These are phyloP conservation scores for Boletus rubroflammeus DNA, from an alignment of 768 basidiomycete species.

Conservation along the genomic window DNA sequence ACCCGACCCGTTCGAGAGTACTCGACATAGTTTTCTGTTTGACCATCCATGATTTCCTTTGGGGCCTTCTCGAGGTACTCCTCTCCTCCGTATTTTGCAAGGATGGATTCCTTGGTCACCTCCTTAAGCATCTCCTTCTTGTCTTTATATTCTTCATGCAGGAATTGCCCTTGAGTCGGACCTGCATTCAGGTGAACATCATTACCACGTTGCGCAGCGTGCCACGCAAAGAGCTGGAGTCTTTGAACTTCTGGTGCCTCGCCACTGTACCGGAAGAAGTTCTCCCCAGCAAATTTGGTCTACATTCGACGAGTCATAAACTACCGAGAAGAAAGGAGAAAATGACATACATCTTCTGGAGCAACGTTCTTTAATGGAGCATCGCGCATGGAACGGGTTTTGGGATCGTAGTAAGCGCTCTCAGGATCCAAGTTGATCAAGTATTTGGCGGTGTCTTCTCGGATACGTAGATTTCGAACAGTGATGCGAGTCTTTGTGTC, in stretches of 20 bases:
- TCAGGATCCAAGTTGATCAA: constrained; percentile 93
- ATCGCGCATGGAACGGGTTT: constrained; percentile 99
- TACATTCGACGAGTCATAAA: constrained; percentile 28
- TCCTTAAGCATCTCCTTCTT: constrained; percentile 93
- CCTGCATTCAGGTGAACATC: constrained; percentile 95
- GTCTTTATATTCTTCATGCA: constrained; percentile 86
- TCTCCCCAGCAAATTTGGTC: constrained; percentile 94
- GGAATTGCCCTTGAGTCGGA: constrained; percentile 90
- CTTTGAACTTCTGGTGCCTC: constrained; percentile 91
- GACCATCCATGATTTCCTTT: constrained; percentile 87
- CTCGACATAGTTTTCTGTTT: constrained; percentile 97
- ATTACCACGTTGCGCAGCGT: constrained; percentile 87
- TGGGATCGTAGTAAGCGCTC: constrained; percentile 98
- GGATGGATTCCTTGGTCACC: constrained; percentile 81
- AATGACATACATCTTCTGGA: constrained; percentile 76
- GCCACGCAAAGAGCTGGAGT: constrained; percentile 96
- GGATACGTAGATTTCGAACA: constrained; percentile 95
- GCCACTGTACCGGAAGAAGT: constrained; percentile 88
- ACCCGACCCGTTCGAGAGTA: constrained; percentile 91
- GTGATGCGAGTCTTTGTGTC: constrained; percentile 98
- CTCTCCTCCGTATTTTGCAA: constrained; percentile 92
- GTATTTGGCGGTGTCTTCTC: constrained; percentile 99
- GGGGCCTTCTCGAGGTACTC: constrained; percentile 88
- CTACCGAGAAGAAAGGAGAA: not conserved
- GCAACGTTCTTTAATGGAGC: constrained; percentile 75